Evolutionary conservation across 2,329 filamentous ascomycete genomes (phyloP).

Genomic region (Myrmaecium sp.): DNA sequence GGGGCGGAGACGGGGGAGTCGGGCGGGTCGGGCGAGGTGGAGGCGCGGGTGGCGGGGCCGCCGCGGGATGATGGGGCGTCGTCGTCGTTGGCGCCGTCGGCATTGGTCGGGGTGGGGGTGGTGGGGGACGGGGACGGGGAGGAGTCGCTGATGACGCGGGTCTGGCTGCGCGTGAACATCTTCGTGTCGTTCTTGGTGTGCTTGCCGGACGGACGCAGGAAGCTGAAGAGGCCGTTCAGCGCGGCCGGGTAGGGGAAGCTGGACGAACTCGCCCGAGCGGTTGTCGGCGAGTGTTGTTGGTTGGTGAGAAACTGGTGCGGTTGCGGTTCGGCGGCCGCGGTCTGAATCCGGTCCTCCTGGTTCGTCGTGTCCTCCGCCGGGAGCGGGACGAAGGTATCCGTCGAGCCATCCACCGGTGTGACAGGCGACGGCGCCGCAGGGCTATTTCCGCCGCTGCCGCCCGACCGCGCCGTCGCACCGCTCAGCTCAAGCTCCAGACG

Average conservation of each 20-base stretch:
- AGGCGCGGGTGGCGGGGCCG: constrained; percentile 31
- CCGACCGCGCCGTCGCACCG: constrained; percentile 9
- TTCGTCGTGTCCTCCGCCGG: constrained; percentile 47
- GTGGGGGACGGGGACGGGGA: constrained; percentile 1
- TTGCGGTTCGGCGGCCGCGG: constrained; percentile 12
- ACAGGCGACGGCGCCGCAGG: constrained; percentile 17
- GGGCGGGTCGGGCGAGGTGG: constrained; percentile 27
- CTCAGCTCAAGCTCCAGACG: constrained; percentile 3
- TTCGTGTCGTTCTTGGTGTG: constrained; percentile 53
- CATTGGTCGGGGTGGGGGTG: not conserved
- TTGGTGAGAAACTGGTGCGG: constrained; percentile 15
- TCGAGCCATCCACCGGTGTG: constrained; percentile 11
- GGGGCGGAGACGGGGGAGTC: constrained; percentile 53
- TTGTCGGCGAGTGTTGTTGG: constrained; percentile 4
- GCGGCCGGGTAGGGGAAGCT: not conserved
- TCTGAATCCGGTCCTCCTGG: constrained; percentile 43
- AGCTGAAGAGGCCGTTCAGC: constrained; percentile 3
- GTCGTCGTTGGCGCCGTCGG: constrained; percentile 1
- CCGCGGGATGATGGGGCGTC: constrained; percentile 1
- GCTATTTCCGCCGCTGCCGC: too few species aligned
- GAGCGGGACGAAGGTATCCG: constrained; percentile 46
- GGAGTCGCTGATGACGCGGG: constrained; percentile 33
- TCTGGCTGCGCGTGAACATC: constrained; percentile 50
- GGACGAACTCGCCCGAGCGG: constrained; percentile 1
- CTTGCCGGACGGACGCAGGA: constrained; percentile 44